Evolutionary conservation across 177 flowering plant genomes (phyloP).

Genomic region (Vitis hybrid): DNA sequence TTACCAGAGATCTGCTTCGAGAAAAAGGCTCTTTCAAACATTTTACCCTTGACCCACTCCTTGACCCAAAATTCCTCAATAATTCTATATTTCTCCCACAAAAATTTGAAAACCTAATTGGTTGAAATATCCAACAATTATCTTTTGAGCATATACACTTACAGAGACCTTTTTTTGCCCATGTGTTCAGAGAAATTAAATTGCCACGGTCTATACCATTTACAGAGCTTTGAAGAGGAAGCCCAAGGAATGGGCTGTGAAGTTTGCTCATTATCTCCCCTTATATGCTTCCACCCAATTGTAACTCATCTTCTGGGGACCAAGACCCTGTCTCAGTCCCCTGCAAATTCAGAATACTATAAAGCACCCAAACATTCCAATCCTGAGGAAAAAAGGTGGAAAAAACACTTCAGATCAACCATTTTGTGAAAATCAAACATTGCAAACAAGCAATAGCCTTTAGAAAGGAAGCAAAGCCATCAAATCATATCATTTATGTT

Average conservation of each 20-base stretch:
- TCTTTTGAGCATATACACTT: constrained; percentile 36
- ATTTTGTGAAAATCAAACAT: no score
- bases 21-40: constrained; percentile 57
- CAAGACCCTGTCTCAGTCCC: constrained; percentile 77
- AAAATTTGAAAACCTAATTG: constrained; percentile 50
- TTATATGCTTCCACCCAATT: constrained; percentile 5
- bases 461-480: no score
- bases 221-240: constrained; percentile 32
- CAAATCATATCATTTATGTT: no score
- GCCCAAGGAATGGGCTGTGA: constrained; percentile 55
- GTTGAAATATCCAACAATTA: constrained; percentile 37
- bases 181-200: constrained; percentile 16
- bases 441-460: no score
- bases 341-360: constrained; percentile 17
- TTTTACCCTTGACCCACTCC: constrained; percentile 44
- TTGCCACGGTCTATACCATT: constrained; percentile 27
- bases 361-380: constrained; percentile 17
- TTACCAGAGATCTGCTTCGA: constrained; percentile 53
- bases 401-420: no score
- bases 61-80: constrained; percentile 31
- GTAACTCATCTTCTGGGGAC: constrained; percentile 57
- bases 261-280: constrained; percentile 55
- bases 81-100: constrained; percentile 52
- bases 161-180: constrained; percentile 22
- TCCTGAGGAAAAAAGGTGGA: constrained; percentile 15